Percentiles rank a stretch among this genome's conserved stretches.
These are phyloP conservation scores for Lentinula novae-zelandiae DNA, from an alignment of 1,284 basidiomycete genomes.

Conservation along the genomic window DNA sequence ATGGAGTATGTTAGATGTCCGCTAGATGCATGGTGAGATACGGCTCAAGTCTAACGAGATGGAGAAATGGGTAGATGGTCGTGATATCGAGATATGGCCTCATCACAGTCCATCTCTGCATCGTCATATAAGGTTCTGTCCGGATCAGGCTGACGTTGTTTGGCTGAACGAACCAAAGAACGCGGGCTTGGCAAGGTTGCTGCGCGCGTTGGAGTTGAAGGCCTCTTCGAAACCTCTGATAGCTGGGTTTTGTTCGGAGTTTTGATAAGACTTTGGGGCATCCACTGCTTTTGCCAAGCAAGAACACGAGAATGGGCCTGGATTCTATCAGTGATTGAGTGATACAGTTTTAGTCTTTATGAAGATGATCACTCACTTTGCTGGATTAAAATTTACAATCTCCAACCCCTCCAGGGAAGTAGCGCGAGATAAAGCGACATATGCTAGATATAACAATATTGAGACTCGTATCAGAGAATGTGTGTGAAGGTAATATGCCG, in stretches of 20 bases:
- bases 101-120: conserved; percentile 10
- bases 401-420: conserved; percentile 82
- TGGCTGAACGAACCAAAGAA: background rate
- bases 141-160: background rate
- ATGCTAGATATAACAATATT: conserved; percentile 47
- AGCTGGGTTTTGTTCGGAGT: background rate
- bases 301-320: conserved; percentile 41
- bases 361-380: conserved; percentile 49
- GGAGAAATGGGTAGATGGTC: background rate
- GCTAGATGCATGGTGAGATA: background rate
- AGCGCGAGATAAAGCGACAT: conserved; percentile 91
- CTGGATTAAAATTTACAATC: conserved; percentile 74
- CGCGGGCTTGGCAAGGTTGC: background rate
- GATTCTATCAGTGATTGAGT: conserved; percentile 28
- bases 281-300: conserved; percentile 24
- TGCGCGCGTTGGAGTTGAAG: background rate
- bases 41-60: background rate
- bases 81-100: conserved; percentile 9
- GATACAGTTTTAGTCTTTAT: background rate
- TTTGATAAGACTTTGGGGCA: background rate
- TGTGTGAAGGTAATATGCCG: background rate
- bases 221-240: background rate
- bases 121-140: conserved; percentile 3
- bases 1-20: background rate
- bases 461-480: background rate